phyloP scores from a whole-genome alignment of 345 rosid species.

The Melaleuca alternifolia region DNA sequence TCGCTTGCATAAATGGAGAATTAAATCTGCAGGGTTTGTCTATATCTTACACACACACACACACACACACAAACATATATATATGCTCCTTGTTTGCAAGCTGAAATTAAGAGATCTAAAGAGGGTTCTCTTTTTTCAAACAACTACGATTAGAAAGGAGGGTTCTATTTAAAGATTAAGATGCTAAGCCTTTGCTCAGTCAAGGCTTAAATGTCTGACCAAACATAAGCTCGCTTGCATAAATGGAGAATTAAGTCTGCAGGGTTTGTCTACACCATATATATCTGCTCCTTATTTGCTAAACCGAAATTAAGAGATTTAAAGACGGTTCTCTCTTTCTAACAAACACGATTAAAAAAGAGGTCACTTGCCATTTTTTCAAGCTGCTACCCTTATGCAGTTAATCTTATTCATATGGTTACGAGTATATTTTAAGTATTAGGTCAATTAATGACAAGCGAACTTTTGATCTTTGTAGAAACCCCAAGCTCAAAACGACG shows the following conservation, averaged over 20 bases:
- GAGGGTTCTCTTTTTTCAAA: neutral
- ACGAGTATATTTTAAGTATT: no score
- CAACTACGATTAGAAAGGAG: no score
- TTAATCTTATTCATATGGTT: neutral
- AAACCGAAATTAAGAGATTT: neutral
- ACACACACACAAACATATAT: no score
- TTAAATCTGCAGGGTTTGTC: neutral
- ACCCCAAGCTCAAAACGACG: neutral
- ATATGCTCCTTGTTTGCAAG: neutral
- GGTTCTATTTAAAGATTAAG: neutral
- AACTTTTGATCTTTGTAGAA: neutral
- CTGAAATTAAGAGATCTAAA: neutral
- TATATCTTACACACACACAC: no score
- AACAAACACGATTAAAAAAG: neutral
- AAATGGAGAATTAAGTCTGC: neutral
- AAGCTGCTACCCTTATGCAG: rapidly evolving
- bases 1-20: neutral
- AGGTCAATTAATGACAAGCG: neutral
- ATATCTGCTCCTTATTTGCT: neutral
- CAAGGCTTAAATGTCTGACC: no score
- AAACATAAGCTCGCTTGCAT: neutral
- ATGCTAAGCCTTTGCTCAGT: neutral
- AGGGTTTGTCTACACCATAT: neutral
- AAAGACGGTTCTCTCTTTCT: neutral
- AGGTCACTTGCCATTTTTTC: neutral